These are phyloP conservation scores for Brassica carinata DNA, from an alignment of 345 rosid genomes.

Conservation along the genomic window DNA sequence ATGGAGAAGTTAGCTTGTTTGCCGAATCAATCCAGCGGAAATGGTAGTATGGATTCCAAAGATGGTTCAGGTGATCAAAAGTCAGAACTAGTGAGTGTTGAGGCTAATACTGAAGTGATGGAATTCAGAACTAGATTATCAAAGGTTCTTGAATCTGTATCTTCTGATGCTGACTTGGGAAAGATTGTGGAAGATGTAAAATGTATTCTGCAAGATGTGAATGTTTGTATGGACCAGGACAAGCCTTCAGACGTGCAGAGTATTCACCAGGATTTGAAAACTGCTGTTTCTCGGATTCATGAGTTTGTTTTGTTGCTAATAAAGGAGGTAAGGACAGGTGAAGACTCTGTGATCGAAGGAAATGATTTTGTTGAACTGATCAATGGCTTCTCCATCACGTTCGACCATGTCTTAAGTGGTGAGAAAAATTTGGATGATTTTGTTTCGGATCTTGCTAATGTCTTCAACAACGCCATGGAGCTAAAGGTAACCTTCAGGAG, in stretches of 20 bases:
- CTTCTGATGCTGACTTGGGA: conserved; percentile 49
- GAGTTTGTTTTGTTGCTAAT: conserved; percentile 67
- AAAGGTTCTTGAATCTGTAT: conserved; percentile 51
- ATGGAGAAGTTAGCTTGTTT: conserved; percentile 95
- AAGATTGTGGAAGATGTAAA: conserved; percentile 57
- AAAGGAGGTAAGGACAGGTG: conserved; percentile 61
- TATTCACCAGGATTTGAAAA: conserved; percentile 48
- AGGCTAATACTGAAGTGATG: conserved; percentile 25
- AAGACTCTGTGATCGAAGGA: conserved; percentile 46
- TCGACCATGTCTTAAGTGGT: conserved; percentile 49
- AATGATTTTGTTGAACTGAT: conserved; percentile 54
- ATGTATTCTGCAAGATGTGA: conserved; percentile 55
- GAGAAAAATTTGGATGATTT: conserved; percentile 48
- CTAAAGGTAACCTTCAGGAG: conserved; percentile 63
- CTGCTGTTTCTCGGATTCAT: conserved; percentile 65
- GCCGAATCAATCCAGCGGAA: conserved; percentile 48
- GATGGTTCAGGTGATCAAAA: conserved; percentile 45
- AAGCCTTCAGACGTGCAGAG: conserved; percentile 39
- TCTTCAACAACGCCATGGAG: conserved; percentile 60
- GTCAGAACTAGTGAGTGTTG: conserved; percentile 42
- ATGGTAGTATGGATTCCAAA: conserved; percentile 41
- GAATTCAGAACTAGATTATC: conserved; percentile 57
- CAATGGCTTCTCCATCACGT: conserved; percentile 57
- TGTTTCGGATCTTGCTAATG: conserved; percentile 61
- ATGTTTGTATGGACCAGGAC: conserved; percentile 35